phyloP scores from a whole-genome alignment of 768 basidiomycete species.

The Russula vinacea region DNA sequence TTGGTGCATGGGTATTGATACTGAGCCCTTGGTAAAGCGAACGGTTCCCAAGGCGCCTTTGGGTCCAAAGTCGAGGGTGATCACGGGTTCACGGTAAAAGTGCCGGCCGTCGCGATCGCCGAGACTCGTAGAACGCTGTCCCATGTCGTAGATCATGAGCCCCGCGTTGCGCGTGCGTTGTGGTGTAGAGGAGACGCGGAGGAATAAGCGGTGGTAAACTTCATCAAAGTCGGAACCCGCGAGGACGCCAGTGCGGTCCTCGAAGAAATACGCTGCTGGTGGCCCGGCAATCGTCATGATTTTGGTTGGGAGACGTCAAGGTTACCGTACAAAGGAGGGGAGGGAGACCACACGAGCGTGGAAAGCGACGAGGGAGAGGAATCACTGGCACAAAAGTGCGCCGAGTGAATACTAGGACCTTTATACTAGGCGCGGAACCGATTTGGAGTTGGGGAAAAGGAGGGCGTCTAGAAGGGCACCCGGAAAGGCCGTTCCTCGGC shows the following conservation, averaged over 20 bases:
- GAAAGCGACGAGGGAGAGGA: neutral
- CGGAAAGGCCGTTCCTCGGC: constrained; percentile 11
- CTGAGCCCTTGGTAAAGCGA: constrained; percentile 45
- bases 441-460: constrained; percentile 1
- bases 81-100: constrained; percentile 50
- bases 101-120: constrained; percentile 50
- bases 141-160: constrained; percentile 64
- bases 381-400: neutral
- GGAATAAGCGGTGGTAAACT: constrained; percentile 72
- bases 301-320: neutral
- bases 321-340: neutral
- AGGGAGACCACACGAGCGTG: neutral
- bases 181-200: constrained; percentile 55
- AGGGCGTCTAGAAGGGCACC: constrained; percentile 13
- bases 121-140: constrained; percentile 58
- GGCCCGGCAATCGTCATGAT: constrained; percentile 29
- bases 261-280: constrained; percentile 49
- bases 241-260: constrained; percentile 61
- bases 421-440: constrained; percentile 17
- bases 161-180: constrained; percentile 31
- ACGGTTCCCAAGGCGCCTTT: constrained; percentile 59
- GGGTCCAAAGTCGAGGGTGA: constrained; percentile 58
- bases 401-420: neutral
- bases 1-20: constrained; percentile 56
- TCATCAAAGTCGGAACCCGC: constrained; percentile 68